A percentile compares a stretch with the other conserved stretches of the same genome.
Conservation (phyloP, 1,284 basidiomycete genomes). For the Lentinus polychrous region DNA sequence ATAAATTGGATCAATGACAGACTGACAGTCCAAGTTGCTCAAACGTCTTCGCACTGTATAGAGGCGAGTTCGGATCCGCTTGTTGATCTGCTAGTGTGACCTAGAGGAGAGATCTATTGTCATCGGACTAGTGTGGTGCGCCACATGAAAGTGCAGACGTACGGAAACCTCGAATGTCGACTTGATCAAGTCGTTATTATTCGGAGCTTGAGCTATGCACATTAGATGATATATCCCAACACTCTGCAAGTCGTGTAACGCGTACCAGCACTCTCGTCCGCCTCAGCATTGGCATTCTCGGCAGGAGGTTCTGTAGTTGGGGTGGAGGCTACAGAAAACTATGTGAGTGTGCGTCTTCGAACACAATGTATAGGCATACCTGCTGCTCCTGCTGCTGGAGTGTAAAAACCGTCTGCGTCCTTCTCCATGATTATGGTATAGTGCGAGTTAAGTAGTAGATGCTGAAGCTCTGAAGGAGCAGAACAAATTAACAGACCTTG, state of each 20-base stretch:
- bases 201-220: not conserved
- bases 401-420: slow-evolving; percentile 72
- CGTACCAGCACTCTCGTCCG: not conserved
- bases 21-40: slow-evolving; percentile 89
- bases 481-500: not conserved
- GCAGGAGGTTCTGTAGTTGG: slow-evolving; percentile 1
- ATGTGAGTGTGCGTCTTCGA: not conserved
- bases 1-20: not conserved
- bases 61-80: slow-evolving; percentile 90
- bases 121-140: not conserved
- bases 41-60: slow-evolving; percentile 92
- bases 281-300: not conserved
- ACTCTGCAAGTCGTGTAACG: not conserved
- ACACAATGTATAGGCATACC: slow-evolving; percentile 6
- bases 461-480: not conserved
- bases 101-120: slow-evolving; percentile 34
- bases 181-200: slow-evolving; percentile 53
- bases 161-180: slow-evolving; percentile 73
- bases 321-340: not conserved
- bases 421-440: slow-evolving; percentile 45
- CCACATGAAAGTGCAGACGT: slow-evolving; percentile 20
- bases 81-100: slow-evolving; percentile 98
- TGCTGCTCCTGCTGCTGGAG: slow-evolving; percentile 30
- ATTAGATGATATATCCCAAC: not conserved
- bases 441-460: not conserved